These are phyloP conservation scores for Heimioporus sp. DNA, from an alignment of 768 basidiomycete species.

Conservation along the genomic window DNA sequence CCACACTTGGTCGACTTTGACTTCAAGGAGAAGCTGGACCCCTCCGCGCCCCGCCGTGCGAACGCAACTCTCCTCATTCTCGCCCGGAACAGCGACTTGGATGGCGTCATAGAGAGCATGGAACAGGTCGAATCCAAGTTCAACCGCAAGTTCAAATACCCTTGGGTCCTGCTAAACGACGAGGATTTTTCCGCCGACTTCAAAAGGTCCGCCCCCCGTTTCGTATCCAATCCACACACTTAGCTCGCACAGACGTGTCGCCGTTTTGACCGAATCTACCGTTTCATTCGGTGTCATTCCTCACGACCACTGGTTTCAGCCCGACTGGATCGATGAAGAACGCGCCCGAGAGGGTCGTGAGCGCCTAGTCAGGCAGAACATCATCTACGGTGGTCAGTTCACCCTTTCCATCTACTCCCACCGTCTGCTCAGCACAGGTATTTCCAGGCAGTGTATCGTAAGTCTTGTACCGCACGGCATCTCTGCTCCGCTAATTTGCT, in stretches of 20 bases:
- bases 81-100: slow-evolving; percentile 46
- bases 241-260: slow-evolving; percentile 30
- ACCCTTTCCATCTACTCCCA: neutral
- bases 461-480: slow-evolving; percentile 12
- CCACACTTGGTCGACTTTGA: no score
- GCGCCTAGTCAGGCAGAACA: slow-evolving; percentile 45
- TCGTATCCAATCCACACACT: neutral
- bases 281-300: slow-evolving; percentile 59
- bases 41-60: slow-evolving; percentile 29
- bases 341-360: slow-evolving; percentile 51
- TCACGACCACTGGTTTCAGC: slow-evolving; percentile 66
- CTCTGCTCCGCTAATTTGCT: neutral
- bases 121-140: slow-evolving; percentile 57
- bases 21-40: neutral
- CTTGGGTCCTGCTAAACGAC: slow-evolving; percentile 66
- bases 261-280: slow-evolving; percentile 39
- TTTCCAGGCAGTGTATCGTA: slow-evolving; percentile 43
- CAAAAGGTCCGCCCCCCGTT: slow-evolving; percentile 31
- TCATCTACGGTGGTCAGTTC: slow-evolving; percentile 49
- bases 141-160: slow-evolving; percentile 56
- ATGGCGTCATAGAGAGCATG: slow-evolving; percentile 46
- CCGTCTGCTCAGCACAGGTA: slow-evolving; percentile 1
- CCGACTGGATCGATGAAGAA: slow-evolving; percentile 69
- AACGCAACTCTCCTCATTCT: slow-evolving; percentile 63
- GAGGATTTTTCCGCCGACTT: slow-evolving; percentile 55